Percentiles rank a stretch among this genome's conserved stretches.
phyloP scores from a whole-genome alignment of 805 yeast species.

The Candida maris region DNA sequence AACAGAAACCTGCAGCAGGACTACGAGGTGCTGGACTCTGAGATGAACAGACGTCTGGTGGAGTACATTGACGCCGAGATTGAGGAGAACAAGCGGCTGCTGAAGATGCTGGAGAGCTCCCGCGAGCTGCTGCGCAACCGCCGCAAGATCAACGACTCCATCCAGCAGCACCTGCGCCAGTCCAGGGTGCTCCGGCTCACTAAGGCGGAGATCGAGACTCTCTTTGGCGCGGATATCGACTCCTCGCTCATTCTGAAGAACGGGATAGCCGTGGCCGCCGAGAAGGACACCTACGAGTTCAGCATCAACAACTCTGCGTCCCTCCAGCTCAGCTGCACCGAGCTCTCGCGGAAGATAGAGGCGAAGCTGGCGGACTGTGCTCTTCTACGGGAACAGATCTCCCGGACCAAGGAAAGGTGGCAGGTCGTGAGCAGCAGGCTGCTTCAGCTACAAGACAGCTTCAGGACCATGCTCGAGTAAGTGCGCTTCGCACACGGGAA shows the following conservation, averaged over 20 bases:
- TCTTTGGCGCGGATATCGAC: conserved; percentile 29
- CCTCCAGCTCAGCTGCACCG: conserved; percentile 20
- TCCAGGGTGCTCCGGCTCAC: conserved; percentile 22
- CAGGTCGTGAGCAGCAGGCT: conserved; percentile 17
- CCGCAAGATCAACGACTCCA: conserved; percentile 21
- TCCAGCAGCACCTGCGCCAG: conserved; percentile 21
- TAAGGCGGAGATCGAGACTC: conserved; percentile 19
- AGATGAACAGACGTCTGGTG: conserved; percentile 16
- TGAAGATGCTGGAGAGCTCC: conserved; percentile 19
- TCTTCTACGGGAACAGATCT: conserved; percentile 16
- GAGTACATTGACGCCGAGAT: conserved; percentile 19
- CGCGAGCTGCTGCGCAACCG: conserved; percentile 23
- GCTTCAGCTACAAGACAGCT: conserved; percentile 8
- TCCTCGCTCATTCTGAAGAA: conserved; percentile 18
- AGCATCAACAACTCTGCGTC: conserved; percentile 13
- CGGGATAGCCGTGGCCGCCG: conserved; percentile 18
- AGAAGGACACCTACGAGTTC: conserved; percentile 25
- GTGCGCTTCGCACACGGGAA: conserved; percentile 2
- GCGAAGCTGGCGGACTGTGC: conserved; percentile 26
- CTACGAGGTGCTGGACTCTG: conserved; percentile 16
- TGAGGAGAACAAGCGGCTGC: conserved; percentile 19
- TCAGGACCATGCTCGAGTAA: conserved; percentile 8
- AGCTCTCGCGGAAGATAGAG: conserved; percentile 20
- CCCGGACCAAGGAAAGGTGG: conserved; percentile 24
- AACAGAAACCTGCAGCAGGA: conserved; percentile 14